Evolutionary conservation across 1,284 basidiomycete genomes (phyloP).

Genomic region (Dichomitus squalens): DNA sequence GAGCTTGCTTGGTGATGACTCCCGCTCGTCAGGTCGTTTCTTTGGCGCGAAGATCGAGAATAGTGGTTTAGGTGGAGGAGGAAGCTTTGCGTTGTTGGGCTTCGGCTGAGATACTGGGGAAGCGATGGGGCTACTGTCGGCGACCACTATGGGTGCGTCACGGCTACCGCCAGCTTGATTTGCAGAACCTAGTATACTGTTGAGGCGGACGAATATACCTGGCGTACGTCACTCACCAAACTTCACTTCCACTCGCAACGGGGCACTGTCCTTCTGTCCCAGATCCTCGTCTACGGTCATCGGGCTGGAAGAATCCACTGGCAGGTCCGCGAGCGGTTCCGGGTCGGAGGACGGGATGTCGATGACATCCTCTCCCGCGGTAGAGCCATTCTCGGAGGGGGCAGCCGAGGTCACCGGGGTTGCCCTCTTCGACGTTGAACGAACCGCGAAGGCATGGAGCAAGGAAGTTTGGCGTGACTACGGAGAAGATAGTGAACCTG

Average conservation of each 20-base stretch:
- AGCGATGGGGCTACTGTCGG: constrained; percentile 14
- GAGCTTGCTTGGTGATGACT: constrained; percentile 1
- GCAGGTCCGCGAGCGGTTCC: constrained; percentile 12
- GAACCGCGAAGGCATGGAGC: constrained; percentile 21
- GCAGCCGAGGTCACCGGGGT: constrained; percentile 10
- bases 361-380: constrained; percentile 9
- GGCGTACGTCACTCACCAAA: background rate
- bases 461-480: constrained; percentile 27
- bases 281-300: constrained; percentile 2
- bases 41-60: constrained; percentile 37
- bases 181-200: background rate
- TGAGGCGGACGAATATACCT: background rate
- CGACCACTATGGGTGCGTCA: constrained; percentile 27
- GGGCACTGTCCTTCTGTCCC: background rate
- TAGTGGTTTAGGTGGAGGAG: constrained; percentile 28
- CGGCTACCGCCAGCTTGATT: constrained; percentile 14
- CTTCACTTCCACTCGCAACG: background rate
- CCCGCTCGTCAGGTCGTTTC: background rate
- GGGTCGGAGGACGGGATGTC: constrained; percentile 19
- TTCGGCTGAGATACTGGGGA: constrained; percentile 3
- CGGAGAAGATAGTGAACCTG: background rate
- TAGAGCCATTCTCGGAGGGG: constrained; percentile 13
- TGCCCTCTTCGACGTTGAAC: constrained; percentile 9
- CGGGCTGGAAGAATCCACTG: constrained; percentile 16
- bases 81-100: background rate